Percentiles rank a stretch among this genome's conserved stretches.
Evolutionary conservation across 2,329 filamentous ascomycete species (phyloP).

Genomic region (Hypoxylon sp.): DNA sequence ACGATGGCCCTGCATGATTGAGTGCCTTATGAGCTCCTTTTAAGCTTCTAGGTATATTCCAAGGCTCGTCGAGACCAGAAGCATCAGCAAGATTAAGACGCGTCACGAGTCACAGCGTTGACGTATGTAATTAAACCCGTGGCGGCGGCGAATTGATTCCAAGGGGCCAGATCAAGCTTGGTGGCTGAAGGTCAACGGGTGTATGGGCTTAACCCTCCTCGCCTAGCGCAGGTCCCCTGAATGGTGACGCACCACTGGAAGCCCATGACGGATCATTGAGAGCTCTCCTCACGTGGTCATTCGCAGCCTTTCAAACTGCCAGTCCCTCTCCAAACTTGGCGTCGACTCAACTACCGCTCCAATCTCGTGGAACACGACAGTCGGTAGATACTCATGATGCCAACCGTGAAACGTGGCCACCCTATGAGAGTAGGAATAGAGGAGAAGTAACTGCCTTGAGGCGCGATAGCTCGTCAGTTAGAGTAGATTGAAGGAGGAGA

Average conservation of each 20-base stretch:
- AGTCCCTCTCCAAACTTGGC: slow-evolving; percentile 29
- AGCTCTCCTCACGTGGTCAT: slow-evolving; percentile 10
- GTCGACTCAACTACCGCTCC: slow-evolving; percentile 35
- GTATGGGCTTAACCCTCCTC: slow-evolving; percentile 10
- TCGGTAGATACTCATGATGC: slow-evolving; percentile 38
- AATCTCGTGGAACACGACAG: slow-evolving; percentile 41
- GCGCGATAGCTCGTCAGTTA: not conserved
- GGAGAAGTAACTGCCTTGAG: slow-evolving; percentile 29
- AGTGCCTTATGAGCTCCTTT: slow-evolving; percentile 12
- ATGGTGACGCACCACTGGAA: slow-evolving; percentile 26
- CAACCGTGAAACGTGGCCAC: slow-evolving; percentile 29
- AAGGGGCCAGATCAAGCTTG: slow-evolving; percentile 16
- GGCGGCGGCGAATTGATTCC: slow-evolving; percentile 35
- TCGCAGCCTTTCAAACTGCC: slow-evolving; percentile 18
- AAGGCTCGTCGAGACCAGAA: slow-evolving; percentile 21
- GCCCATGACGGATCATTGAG: slow-evolving; percentile 7
- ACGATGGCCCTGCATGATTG: not conserved
- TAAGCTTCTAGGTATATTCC: slow-evolving; percentile 32
- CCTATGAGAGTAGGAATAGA: slow-evolving; percentile 9
- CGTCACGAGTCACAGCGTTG: slow-evolving; percentile 36
- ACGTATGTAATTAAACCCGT: slow-evolving; percentile 35
- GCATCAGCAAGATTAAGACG: slow-evolving; percentile 15
- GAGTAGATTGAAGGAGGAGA: slow-evolving; percentile 16
- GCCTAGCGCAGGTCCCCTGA: slow-evolving; percentile 27
- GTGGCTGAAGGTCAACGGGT: slow-evolving; percentile 7